Evolutionary conservation across 2,329 filamentous ascomycete species (phyloP).

Genomic region (Curvularia verruculosa): DNA sequence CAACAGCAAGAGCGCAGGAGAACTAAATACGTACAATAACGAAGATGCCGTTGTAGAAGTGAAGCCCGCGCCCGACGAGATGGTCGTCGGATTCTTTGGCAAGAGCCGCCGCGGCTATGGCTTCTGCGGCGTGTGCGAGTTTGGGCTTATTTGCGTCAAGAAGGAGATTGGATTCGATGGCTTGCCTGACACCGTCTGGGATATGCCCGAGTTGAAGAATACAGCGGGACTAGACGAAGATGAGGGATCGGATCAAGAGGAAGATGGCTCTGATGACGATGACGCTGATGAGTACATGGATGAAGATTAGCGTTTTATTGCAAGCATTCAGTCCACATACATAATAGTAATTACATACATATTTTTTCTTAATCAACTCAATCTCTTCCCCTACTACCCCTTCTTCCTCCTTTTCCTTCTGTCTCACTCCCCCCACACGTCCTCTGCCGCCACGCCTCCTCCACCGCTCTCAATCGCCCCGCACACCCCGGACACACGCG

Average conservation of each 20-base stretch:
- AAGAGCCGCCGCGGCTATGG: constrained; percentile 34
- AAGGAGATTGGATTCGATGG: constrained; percentile 48
- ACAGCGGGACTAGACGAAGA: constrained; percentile 16
- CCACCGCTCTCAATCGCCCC: background rate
- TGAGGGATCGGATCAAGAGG: background rate
- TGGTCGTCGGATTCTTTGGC: constrained; percentile 57
- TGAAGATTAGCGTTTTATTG: background rate
- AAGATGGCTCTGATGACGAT: background rate
- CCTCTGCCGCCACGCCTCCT: background rate
- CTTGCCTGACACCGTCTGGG: constrained; percentile 51
- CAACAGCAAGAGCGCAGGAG: constrained; percentile 38
- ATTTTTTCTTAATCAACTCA: background rate
- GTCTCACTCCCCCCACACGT: too few species aligned
- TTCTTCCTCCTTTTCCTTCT: too few species aligned
- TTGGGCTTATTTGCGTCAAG: constrained; percentile 57
- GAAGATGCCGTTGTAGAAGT: constrained; percentile 26
- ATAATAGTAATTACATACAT: background rate
- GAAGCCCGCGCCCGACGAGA: constrained; percentile 45
- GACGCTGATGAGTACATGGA: background rate
- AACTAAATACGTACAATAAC: constrained; percentile 31
- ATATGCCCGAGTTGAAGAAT: constrained; percentile 53
- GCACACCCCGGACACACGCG: background rate
- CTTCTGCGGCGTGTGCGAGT: constrained; percentile 44
- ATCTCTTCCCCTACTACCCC: too few species aligned
- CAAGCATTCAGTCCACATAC: too few species aligned